Conservation (phyloP, 805 yeast genomes). For the Torulaspora quercuum region DNA sequence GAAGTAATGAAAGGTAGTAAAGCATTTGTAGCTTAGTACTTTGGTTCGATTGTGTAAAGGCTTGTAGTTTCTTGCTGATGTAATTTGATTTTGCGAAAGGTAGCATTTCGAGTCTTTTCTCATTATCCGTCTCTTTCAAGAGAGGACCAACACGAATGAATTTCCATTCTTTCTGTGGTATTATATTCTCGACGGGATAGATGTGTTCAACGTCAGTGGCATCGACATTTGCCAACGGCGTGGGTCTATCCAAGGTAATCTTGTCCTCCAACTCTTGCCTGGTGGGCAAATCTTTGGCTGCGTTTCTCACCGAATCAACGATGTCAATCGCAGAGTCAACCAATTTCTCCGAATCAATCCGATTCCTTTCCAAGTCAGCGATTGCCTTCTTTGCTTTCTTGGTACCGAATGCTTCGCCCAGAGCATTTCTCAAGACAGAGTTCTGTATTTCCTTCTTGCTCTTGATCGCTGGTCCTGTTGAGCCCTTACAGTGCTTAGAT, state of each 20-base stretch:
- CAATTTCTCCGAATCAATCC: constrained; percentile 79
- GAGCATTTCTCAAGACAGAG: constrained; percentile 66
- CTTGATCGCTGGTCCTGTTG: constrained; percentile 60
- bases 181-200: constrained; percentile 68
- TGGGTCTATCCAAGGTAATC: constrained; percentile 70
- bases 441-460: constrained; percentile 48
- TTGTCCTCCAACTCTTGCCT: constrained; percentile 55
- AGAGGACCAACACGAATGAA: constrained; percentile 62
- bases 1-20: constrained; percentile 73
- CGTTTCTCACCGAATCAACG: constrained; percentile 68
- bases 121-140: constrained; percentile 50
- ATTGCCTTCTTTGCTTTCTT: constrained; percentile 93
- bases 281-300: constrained; percentile 72
- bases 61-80: constrained; percentile 46
- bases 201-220: constrained; percentile 84
- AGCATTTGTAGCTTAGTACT: constrained; percentile 61
- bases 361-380: constrained; percentile 71
- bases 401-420: constrained; percentile 97
- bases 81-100: constrained; percentile 61
- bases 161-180: constrained; percentile 62
- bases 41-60: constrained; percentile 44
- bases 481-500: constrained; percentile 55
- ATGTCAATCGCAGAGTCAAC: constrained; percentile 74
- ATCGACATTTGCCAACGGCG: constrained; percentile 69
- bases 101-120: constrained; percentile 51